Base-by-base conservation (phyloP, 2,329 filamentous ascomycete genomes). In the Colletotrichum siamense region DNA sequence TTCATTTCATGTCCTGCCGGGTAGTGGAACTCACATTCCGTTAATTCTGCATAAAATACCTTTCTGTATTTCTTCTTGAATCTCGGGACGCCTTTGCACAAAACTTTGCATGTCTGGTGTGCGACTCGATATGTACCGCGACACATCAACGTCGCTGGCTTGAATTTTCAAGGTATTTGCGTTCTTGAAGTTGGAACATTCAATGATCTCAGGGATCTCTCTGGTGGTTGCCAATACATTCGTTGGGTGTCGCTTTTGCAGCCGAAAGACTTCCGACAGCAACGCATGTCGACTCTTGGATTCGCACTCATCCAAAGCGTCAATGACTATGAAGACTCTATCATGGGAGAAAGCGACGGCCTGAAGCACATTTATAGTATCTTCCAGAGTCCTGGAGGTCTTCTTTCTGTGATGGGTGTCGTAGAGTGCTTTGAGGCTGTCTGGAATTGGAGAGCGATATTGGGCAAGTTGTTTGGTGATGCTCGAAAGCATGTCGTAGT, bases 391-490 rank as follows among this genome's bases (percentile, higher is more conserved):
- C 1, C 22, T 7, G 0, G 0, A 1, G 0, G 55, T 39, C 0
- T 55, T 22, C 4, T 0, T 7, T 0, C 12, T n/a, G 0, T 61
- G 32, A 2, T 67, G 28, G 0, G 10, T 4, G 0, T 68, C 0
- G 67, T 67, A 66, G 2, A 76, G 8, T n/a, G 1, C 8, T 24
- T 74, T 67, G 4, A 71, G 39, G 8, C 4, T 62, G 0, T 75
- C 69, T 2, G 84, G 84, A 1, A 86, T 15, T 3, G 76, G 18
- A 65, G 6, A 5, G 8, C 44, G 77, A 0, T 55, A 6, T 24
- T 84, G 77, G 0, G 74, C 69, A 2, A 86, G 80, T 66, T 86
- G 85, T 57, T 83, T 83, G 2, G 84, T 26, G 3, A 87, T 69
- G 62, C 79, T 82, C 2, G 79, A 66, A 1, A 85, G 69, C 1